Evolutionary conservation across 148 eudicot species (phyloP), one percentile per base, ranked within the genome.

Genomic region (Dysphania ambrosioides): DNA sequence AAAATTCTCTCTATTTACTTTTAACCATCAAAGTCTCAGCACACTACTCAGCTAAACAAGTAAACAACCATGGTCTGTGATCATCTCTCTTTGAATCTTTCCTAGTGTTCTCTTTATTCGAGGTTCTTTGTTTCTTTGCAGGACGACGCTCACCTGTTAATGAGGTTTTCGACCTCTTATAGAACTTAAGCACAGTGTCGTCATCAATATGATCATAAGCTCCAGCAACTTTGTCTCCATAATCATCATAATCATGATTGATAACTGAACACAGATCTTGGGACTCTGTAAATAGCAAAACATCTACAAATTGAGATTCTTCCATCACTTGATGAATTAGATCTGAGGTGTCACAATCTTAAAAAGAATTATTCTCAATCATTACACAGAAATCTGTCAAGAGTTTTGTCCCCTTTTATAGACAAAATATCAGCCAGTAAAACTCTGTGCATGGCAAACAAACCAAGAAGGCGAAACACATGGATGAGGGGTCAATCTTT

Each of bases 401-500:
- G 57, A 71, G 72, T 35, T 27, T 58, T 80, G 70, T 77, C 80
- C 41, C 71, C 84, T 41, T 79, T 75, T 56, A 55, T 66, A 8
- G 78, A 29, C 34, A 82, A 69, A 60, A 71, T 74, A 30, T 79
- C 75, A 66, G 77, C 71, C 10, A 85, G 76, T 68, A 77, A 67
- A 79, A 70, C 78, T 55, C 78, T 83, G 35, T 88, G 78, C 26
- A 72, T 44, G 31, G 85, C 75, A 77, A 82, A 78, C 75, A 82
- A 78, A 51, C 74, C 85, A 35, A n/a, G 90, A 79, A 5, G 90
- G 83, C 13, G 83, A 83, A 70, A 70, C 58, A 69, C 77, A 78
- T 41, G 40, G 85, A 80, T 62, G 85, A 80, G 10, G 88, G 85
- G 62, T 88, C 89, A 63, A 84, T 79, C 77, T 86, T 87, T 88